Base-by-base conservation (phyloP, 1,284 basidiomycete genomes). In the Pascua sp. region DNA sequence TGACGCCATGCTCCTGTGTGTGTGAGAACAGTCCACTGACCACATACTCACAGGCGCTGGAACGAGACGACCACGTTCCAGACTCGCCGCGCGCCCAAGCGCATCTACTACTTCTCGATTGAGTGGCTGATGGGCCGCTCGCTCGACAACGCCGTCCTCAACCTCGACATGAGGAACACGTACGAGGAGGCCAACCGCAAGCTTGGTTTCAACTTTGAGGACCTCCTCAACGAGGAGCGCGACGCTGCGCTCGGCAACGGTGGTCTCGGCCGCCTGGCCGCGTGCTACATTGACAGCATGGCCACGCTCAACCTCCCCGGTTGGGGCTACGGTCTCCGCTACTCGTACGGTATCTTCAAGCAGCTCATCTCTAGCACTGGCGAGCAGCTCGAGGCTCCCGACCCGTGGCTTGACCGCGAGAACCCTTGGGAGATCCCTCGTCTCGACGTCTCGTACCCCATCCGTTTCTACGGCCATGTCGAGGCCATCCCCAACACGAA, bases 321-420 rank as follows among this genome's bases (percentile, higher is more conserved):
- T 40, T 94, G 91, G 90, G 91, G 91, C 45, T 94, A 93, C 67
- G 90, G 90, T 53, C 78, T 93, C 55, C 81, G 54, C 51, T 90
- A 92, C 82, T 86, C 89, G 71, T 93, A 92, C 66, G 91, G 91
- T 67, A 93, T 96, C 77, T 96, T 96, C 84, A 89, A 92, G 77
- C 93, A 96, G 79, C 83, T 92, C 55, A 85, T 89, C 11, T 87
- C 90, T 46, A 72, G 66, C 65, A 64, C 69, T 56, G 90, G 91
- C 17, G 84, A 87, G 47, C 89, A 92, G 73, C 85, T 93, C 8
- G 90, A 93, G 80, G 91, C 90, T 32, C 91, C 91, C 10, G 92
- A 95, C 76, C 91, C 91, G 61, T 95, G 91, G 91, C 81, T 95
- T 42, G 87, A 90, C 59, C 81, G 88, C 67, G 86, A 88, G 68